phyloP scores from a whole-genome alignment of 371 early-diverging fungal species.

The Mucor indicus region DNA sequence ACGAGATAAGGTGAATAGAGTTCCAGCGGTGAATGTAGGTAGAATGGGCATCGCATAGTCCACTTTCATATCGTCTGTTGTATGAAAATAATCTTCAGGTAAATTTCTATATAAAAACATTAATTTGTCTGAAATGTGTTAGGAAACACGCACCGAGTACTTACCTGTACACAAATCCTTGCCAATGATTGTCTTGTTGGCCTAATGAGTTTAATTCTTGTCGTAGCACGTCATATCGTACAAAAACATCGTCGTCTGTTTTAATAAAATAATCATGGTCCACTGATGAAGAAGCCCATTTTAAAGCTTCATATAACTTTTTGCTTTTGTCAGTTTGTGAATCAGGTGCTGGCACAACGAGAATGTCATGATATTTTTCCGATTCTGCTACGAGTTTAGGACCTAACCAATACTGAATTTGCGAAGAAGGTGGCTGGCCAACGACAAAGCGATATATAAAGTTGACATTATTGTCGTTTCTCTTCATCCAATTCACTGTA shows the following conservation, averaged over 20 bases:
- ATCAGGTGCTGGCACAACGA: constrained; percentile 60
- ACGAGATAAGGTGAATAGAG: constrained; percentile 51
- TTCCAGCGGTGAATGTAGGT: constrained; percentile 55
- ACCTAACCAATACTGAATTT: constrained; percentile 37
- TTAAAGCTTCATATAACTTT: constrained; percentile 53
- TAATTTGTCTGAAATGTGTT: neutral
- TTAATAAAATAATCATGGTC: constrained; percentile 57
- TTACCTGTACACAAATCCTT: constrained; percentile 59
- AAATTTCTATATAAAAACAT: constrained; percentile 35
- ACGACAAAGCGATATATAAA: constrained; percentile 53
- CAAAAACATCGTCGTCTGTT: constrained; percentile 63
- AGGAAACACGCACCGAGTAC: no score
- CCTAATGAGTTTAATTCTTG: constrained; percentile 37
- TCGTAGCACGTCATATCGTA: constrained; percentile 53
- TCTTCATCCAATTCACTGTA: constrained; percentile 29
- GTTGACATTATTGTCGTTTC: neutral
- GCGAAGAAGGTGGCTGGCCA: constrained; percentile 51
- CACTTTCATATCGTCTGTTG: constrained; percentile 7
- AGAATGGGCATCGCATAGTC: constrained; percentile 55
- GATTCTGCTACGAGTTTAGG: constrained; percentile 45
- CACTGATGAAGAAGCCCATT: constrained; percentile 34
- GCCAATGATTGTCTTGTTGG: constrained; percentile 46
- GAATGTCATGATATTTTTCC: constrained; percentile 43
- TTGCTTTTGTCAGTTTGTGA: constrained; percentile 43
- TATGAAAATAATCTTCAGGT: constrained; percentile 23